These are phyloP conservation scores for Fusarium sp. DNA, from an alignment of 2,329 filamentous ascomycete genomes.

Conservation along the genomic window DNA sequence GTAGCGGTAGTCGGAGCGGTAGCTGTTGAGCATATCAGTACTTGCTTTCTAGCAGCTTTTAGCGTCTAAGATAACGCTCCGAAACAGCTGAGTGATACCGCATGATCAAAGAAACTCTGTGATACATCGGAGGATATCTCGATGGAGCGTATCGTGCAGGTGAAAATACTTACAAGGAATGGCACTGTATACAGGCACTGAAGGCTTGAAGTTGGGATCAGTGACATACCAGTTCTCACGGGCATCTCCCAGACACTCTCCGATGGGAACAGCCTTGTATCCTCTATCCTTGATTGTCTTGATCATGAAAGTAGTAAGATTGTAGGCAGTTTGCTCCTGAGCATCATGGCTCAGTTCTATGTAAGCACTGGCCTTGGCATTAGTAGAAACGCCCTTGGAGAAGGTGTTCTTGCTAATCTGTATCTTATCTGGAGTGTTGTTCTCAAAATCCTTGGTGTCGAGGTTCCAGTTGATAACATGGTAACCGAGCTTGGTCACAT, in stretches of 20 bases:
- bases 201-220: constrained; percentile 26
- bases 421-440: constrained; percentile 59
- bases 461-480: constrained; percentile 66
- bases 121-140: background rate
- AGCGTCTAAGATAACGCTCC: background rate
- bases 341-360: constrained; percentile 64
- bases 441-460: constrained; percentile 68
- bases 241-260: constrained; percentile 64
- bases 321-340: constrained; percentile 56
- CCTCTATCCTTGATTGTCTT: constrained; percentile 52
- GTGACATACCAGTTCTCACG: constrained; percentile 60
- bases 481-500: constrained; percentile 57
- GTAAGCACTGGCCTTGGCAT: constrained; percentile 47
- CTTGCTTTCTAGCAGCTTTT: background rate
- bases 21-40: constrained; percentile 7
- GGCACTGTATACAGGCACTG: background rate
- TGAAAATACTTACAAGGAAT: background rate
- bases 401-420: constrained; percentile 53
- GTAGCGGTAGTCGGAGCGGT: background rate
- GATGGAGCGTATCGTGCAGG: background rate
- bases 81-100: background rate
- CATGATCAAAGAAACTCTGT: background rate
- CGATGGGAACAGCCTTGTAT: constrained; percentile 60
- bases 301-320: constrained; percentile 55
- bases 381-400: constrained; percentile 46